phyloP scores from a whole-genome alignment of 139 green algal species.

The Chlamydomonas schloesseri region DNA sequence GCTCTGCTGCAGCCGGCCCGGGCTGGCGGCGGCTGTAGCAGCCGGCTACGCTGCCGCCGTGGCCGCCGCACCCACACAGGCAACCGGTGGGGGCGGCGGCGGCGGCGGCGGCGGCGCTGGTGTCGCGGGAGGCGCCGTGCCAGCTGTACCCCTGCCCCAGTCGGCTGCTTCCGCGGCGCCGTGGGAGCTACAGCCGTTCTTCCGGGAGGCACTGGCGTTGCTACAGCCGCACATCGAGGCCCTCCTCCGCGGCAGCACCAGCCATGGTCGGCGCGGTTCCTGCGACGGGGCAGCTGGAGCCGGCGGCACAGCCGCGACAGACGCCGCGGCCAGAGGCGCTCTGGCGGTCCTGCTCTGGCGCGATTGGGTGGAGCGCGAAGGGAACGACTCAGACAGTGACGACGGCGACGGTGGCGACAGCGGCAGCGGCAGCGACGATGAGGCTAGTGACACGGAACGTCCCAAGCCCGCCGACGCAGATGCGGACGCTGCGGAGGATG shows the following conservation, averaged over 20 bases:
- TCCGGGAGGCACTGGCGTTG: constrained; percentile 20
- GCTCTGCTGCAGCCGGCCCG: constrained; percentile 29
- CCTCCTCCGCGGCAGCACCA: not conserved
- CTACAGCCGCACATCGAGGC: not conserved
- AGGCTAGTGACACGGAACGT: not conserved
- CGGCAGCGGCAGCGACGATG: not conserved
- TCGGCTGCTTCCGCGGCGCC: not conserved
- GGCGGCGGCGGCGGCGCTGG: not conserved
- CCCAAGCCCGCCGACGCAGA: not conserved
- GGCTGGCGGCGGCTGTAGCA: constrained; percentile 20
- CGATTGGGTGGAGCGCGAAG: not conserved
- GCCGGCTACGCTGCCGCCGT: not conserved
- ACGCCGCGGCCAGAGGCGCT: not conserved
- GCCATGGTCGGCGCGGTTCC: not conserved
- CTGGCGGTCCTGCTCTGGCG: not conserved
- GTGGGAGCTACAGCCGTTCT: constrained; percentile 3
- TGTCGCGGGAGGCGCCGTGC: not conserved
- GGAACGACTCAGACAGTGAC: not conserved
- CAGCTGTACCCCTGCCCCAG: not conserved
- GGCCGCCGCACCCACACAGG: not conserved
- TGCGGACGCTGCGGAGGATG: not conserved
- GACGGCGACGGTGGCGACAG: not conserved
- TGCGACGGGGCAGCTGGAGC: not conserved
- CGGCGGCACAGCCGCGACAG: not conserved
- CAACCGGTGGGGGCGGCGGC: not conserved